Conservation (phyloP, 2,329 filamentous ascomycete genomes). For the Trichoderma aggressivum region DNA sequence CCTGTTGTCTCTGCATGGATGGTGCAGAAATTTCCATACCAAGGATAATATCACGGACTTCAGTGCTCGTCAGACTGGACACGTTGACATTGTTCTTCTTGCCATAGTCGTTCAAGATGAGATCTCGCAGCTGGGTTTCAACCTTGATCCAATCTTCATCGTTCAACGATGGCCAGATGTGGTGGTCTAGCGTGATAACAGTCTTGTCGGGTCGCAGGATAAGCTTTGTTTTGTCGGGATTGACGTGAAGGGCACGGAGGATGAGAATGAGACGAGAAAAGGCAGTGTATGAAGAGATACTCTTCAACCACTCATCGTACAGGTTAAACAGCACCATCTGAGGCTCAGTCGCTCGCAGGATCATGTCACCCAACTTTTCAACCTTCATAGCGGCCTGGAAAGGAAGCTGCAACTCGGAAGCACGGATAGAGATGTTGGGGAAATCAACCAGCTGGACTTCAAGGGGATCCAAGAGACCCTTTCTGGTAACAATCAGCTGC, state of each 20-base stretch:
- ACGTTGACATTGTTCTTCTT: constrained; percentile 99
- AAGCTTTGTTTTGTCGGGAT: constrained; percentile 97
- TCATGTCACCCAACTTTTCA: constrained; percentile 99
- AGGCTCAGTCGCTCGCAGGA: constrained; percentile 93
- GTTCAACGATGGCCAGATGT: constrained; percentile 92
- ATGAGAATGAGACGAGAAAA: constrained; percentile 95
- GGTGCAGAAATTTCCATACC: constrained; percentile 99
- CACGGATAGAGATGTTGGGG: constrained; percentile 97
- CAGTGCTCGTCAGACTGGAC: constrained; percentile 90
- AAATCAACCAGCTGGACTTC: constrained; percentile 98
- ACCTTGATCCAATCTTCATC: constrained; percentile 99
- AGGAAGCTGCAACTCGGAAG: constrained; percentile 91
- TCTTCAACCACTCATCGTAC: constrained; percentile 98
- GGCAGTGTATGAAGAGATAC: constrained; percentile 95
- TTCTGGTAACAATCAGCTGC: constrained; percentile 95
- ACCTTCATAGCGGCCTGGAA: constrained; percentile 99
- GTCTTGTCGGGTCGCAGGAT: constrained; percentile 94
- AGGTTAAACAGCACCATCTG: constrained; percentile 99
- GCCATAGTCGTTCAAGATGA: constrained; percentile 97
- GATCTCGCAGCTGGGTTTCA: constrained; percentile 90
- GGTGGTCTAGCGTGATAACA: constrained; percentile 96
- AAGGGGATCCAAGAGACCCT: constrained; percentile 92
- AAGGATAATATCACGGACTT: constrained; percentile 96
- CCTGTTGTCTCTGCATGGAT: constrained; percentile 96
- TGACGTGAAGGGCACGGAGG: constrained; percentile 90